These are phyloP conservation scores for Hypomontagnella submonticulosa DNA, from an alignment of 495 filamentous ascomycete genomes.

Conservation along the genomic window DNA sequence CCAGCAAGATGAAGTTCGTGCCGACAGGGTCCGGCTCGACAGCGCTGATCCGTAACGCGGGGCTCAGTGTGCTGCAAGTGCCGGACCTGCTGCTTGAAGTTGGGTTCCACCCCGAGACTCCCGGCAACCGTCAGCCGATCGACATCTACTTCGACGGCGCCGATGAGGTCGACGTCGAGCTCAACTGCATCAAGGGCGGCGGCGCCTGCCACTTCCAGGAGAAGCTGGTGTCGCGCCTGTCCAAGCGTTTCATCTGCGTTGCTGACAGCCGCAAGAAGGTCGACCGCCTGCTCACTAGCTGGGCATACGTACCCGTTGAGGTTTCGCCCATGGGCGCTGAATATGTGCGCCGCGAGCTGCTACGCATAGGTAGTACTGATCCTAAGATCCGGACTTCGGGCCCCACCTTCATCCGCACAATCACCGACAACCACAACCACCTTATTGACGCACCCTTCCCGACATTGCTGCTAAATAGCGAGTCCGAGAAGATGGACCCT, in stretches of 20 bases:
- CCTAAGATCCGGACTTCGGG: slow-evolving; percentile 75
- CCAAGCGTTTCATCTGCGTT: slow-evolving; percentile 91
- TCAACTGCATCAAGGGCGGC: slow-evolving; percentile 98
- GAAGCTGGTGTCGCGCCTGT: slow-evolving; percentile 88
- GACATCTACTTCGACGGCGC: slow-evolving; percentile 95
- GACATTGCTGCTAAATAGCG: slow-evolving; percentile 70
- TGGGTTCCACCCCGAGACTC: slow-evolving; percentile 31
- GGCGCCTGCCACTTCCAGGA: slow-evolving; percentile 98
- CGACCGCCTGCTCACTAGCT: slow-evolving; percentile 77
- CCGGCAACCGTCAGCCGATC: slow-evolving; percentile 54
- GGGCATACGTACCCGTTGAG: slow-evolving; percentile 91
- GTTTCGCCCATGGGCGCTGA: slow-evolving; percentile 83
- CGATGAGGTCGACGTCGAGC: slow-evolving; percentile 93
- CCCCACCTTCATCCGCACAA: slow-evolving; percentile 75
- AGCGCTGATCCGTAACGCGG: slow-evolving; percentile 80
- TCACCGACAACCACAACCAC: slow-evolving; percentile 95
- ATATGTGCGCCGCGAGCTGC: slow-evolving; percentile 74
- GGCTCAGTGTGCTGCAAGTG: slow-evolving; percentile 80
- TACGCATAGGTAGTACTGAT: slow-evolving; percentile 72
- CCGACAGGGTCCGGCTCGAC: slow-evolving; percentile 93
- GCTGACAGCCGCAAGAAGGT: slow-evolving; percentile 92
- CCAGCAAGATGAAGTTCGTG: slow-evolving; percentile 77
- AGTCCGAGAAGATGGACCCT: slow-evolving; percentile 67
- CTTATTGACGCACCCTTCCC: slow-evolving; percentile 92
- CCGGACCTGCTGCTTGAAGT: slow-evolving; percentile 48